Evolutionary conservation across 495 filamentous ascomycete species (phyloP).

Genomic region (Filosporella fistucella): DNA sequence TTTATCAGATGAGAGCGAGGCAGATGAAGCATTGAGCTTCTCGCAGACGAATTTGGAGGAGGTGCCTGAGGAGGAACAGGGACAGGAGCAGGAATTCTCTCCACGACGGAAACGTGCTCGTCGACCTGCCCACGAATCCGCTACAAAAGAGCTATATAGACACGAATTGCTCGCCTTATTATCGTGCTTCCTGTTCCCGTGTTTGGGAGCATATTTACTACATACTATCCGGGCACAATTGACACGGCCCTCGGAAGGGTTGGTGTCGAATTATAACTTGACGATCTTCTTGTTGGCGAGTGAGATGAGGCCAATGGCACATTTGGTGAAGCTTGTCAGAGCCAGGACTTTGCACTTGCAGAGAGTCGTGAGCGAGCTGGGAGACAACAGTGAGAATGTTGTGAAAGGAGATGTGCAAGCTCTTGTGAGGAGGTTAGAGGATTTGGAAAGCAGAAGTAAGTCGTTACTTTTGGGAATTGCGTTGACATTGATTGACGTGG

Average conservation of each 20-base stretch:
- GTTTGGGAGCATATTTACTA: slow-evolving; percentile 73
- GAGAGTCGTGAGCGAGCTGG: slow-evolving; percentile 53
- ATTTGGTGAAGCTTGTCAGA: slow-evolving; percentile 76
- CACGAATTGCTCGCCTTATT: slow-evolving; percentile 72
- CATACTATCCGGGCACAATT: slow-evolving; percentile 71
- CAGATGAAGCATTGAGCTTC: slow-evolving; percentile 26
- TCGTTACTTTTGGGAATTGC: no score
- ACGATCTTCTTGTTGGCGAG: slow-evolving; percentile 90
- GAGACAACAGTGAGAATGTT: slow-evolving; percentile 34
- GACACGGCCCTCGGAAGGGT: slow-evolving; percentile 75
- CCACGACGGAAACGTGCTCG: slow-evolving; percentile 13
- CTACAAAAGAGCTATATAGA: slow-evolving; percentile 60
- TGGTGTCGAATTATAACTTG: slow-evolving; percentile 89
- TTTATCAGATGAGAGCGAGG: slow-evolving; percentile 41
- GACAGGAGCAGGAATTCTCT: slow-evolving; percentile 4
- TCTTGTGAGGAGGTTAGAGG: slow-evolving; percentile 59
- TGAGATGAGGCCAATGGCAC: slow-evolving; percentile 75
- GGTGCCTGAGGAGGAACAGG: slow-evolving; percentile 34
- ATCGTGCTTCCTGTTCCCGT: slow-evolving; percentile 74
- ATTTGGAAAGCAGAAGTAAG: slow-evolving; percentile 58
- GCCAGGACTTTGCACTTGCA: slow-evolving; percentile 81
- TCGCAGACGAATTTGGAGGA: slow-evolving; percentile 29
- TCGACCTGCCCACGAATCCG: slow-evolving; percentile 29
- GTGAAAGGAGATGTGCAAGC: slow-evolving; percentile 46
- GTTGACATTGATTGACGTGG: no score